Conservation (phyloP, 2,329 filamentous ascomycete species). For the Stagonosporopsis rhizophila region DNA sequence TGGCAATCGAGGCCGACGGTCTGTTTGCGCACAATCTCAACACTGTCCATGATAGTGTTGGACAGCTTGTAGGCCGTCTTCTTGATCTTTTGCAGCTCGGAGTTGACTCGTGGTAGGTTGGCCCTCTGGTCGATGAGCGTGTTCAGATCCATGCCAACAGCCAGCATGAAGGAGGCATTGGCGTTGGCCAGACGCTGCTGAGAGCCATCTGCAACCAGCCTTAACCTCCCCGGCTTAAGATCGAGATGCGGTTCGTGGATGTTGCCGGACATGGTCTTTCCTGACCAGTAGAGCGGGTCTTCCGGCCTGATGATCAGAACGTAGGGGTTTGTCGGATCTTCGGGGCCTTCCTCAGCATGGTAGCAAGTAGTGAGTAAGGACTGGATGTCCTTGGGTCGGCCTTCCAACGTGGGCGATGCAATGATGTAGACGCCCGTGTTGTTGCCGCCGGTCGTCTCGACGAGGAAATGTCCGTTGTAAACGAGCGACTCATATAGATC, state of each 20-base stretch:
- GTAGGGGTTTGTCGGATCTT: constrained; percentile 82
- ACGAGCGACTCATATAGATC: constrained; percentile 83
- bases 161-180: constrained; percentile 76
- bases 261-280: constrained; percentile 73
- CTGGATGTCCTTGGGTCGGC: constrained; percentile 81
- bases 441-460: constrained; percentile 74
- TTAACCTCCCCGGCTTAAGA: constrained; percentile 83
- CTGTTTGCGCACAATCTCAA: constrained; percentile 89
- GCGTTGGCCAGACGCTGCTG: constrained; percentile 79
- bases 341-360: constrained; percentile 70
- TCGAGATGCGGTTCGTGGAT: constrained; percentile 82
- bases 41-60: constrained; percentile 98
- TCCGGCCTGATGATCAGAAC: constrained; percentile 86
- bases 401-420: constrained; percentile 79
- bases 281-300: constrained; percentile 79
- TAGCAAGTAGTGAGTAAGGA: constrained; percentile 83
- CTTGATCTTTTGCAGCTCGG: constrained; percentile 90
- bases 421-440: constrained; percentile 78
- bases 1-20: constrained; percentile 85
- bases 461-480: constrained; percentile 83
- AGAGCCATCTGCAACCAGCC: constrained; percentile 87
- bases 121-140: constrained; percentile 91
- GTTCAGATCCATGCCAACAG: constrained; percentile 84
- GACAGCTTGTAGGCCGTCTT: constrained; percentile 95
- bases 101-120: constrained; percentile 90